Conservation (phyloP, 2,329 filamentous ascomycete species). For the Arthrobotrys pseudoclavata region DNA sequence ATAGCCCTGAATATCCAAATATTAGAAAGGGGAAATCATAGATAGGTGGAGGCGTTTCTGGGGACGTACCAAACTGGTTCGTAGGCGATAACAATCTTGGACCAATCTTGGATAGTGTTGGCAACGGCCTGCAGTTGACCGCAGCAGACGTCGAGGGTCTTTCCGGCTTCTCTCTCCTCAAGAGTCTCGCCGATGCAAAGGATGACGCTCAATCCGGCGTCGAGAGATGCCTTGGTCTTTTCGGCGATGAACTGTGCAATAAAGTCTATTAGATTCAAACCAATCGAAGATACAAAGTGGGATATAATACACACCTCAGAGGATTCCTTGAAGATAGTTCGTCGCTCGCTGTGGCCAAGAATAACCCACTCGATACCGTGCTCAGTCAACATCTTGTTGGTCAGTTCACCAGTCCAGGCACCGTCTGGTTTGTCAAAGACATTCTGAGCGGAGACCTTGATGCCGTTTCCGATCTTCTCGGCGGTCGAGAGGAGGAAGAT, state of each 20-base stretch:
- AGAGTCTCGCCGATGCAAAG: slow-evolving; percentile 97
- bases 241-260: slow-evolving; percentile 77
- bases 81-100: slow-evolving; percentile 95
- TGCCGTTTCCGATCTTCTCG: slow-evolving; percentile 68
- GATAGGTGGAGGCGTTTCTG: neutral
- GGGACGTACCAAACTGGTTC: slow-evolving; percentile 96
- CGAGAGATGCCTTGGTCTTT: slow-evolving; percentile 94
- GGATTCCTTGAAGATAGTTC: slow-evolving; percentile 87
- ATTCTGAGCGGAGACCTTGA: slow-evolving; percentile 95
- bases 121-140: slow-evolving; percentile 85
- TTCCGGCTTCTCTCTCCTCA: slow-evolving; percentile 85
- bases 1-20: slow-evolving; percentile 71
- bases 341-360: slow-evolving; percentile 94
- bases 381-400: slow-evolving; percentile 90
- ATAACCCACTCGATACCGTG: slow-evolving; percentile 89
- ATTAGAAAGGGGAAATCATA: slow-evolving; percentile 5
- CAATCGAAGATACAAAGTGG: neutral
- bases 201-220: slow-evolving; percentile 89
- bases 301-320: slow-evolving; percentile 72
- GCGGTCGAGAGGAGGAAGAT: slow-evolving; percentile 90
- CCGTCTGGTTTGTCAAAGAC: slow-evolving; percentile 97
- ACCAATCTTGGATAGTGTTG: slow-evolving; percentile 81
- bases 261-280: neutral
- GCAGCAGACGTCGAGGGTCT: slow-evolving; percentile 88
- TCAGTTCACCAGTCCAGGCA: slow-evolving; percentile 97